phyloP scores from a whole-genome alignment of 2,329 filamentous ascomycete species.

The Aspergillus quadrilineatus region DNA sequence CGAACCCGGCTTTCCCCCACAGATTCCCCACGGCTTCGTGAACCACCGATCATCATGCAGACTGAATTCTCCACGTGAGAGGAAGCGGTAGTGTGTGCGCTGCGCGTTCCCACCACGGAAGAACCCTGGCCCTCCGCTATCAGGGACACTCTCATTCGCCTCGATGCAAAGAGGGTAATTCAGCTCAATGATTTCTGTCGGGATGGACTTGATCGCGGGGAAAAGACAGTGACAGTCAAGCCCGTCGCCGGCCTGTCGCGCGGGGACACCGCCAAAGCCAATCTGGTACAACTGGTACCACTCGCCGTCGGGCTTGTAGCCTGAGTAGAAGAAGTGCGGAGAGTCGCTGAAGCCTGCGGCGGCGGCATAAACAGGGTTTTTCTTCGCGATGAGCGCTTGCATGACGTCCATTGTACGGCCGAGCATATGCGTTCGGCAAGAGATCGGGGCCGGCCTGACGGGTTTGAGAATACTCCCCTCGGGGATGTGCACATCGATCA shows the following conservation, averaged over 20 bases:
- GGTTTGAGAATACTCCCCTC: constrained; percentile 48
- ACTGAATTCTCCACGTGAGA: constrained; percentile 48
- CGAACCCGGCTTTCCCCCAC: constrained; percentile 47
- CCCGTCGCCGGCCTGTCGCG: constrained; percentile 49
- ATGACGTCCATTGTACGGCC: constrained; percentile 51
- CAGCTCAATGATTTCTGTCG: constrained; percentile 50
- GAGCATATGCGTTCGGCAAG: constrained; percentile 50
- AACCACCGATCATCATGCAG: constrained; percentile 53
- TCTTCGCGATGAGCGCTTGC: constrained; percentile 51
- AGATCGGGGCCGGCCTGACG: constrained; percentile 48
- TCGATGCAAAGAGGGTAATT: constrained; percentile 52
- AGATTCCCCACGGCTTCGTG: constrained; percentile 52
- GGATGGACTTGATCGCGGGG: constrained; percentile 52
- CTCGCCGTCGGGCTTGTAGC: constrained; percentile 49
- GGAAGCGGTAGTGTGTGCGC: constrained; percentile 49
- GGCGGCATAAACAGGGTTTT: constrained; percentile 47
- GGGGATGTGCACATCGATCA: constrained; percentile 50
- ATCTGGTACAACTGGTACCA: constrained; percentile 54
- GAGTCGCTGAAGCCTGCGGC: constrained; percentile 54
- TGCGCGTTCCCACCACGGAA: constrained; percentile 52
- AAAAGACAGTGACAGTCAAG: constrained; percentile 54
- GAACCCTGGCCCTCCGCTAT: constrained; percentile 50
- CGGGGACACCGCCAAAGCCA: constrained; percentile 52
- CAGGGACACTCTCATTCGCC: constrained; percentile 49
- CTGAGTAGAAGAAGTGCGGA: constrained; percentile 53